Evolutionary conservation across 2,329 filamentous ascomycete genomes (phyloP).

Genomic region (Sclerotinia glacialis): DNA sequence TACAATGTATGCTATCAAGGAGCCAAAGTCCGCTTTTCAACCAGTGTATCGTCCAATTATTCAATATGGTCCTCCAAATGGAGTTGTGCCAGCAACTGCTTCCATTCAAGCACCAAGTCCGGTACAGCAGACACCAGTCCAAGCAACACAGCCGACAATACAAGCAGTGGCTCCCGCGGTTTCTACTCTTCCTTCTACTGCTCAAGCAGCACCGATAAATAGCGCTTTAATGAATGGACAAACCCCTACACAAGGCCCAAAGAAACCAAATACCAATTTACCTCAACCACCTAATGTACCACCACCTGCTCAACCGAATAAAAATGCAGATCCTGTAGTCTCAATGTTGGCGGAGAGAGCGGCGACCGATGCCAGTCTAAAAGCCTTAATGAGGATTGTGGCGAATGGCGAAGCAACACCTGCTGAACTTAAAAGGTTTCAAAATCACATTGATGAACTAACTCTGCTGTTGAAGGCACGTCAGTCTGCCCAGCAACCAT

Average conservation of each 20-base stretch:
- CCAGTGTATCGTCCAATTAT: conserved; percentile 54
- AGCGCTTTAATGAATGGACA: conserved; percentile 3
- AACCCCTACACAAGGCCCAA: neutral
- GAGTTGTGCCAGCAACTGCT: conserved; percentile 56
- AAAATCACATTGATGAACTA: conserved; percentile 76
- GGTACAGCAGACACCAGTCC: conserved; percentile 36
- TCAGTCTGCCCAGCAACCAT: conserved; percentile 48
- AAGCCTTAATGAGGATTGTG: conserved; percentile 79
- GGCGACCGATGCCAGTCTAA: conserved; percentile 67
- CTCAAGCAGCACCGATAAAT: neutral
- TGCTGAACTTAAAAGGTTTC: conserved; percentile 71
- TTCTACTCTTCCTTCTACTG: neutral
- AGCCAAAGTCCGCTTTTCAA: conserved; percentile 42
- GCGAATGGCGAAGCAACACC: conserved; percentile 70
- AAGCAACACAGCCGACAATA: conserved; percentile 28
- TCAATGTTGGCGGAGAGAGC: conserved; percentile 74
- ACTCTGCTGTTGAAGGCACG: conserved; percentile 61
- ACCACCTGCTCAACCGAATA: conserved; percentile 31
- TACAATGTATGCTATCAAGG: conserved; percentile 69
- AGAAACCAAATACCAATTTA: conserved; percentile 11
- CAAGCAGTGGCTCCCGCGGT: neutral
- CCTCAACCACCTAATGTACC: conserved; percentile 15
- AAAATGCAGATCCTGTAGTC: conserved; percentile 71
- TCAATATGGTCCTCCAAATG: conserved; percentile 64
- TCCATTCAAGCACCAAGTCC: conserved; percentile 43